Evolutionary conservation across 805 yeast species (phyloP), one percentile per base, ranked within the genome.

Genomic region (Candida broadrunensis): DNA sequence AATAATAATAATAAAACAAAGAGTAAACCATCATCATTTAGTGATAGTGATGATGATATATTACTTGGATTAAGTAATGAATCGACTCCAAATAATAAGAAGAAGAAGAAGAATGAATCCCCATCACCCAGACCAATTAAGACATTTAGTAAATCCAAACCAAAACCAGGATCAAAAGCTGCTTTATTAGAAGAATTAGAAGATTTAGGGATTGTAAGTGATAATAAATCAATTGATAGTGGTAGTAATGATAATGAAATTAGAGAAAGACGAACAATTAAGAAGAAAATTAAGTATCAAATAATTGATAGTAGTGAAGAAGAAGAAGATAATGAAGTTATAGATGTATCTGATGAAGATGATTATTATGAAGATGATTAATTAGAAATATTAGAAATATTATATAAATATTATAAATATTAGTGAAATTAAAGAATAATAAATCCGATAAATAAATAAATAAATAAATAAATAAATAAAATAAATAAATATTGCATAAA

Each of bases 11-110:
- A 39, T 13, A 42, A 26, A 14, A 38, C 24, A 19, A 36, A 14
- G 7, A 29, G 42, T 5, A 37, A 44, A 9, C 35, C 39, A 18
- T 25, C 12, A 35, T 40, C 5, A 37, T 38, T 57, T 65, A 56
- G 60, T 45, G 68, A 64, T 42, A 60, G 64, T 42, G 69, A 63
- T 5, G 71, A 65, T 37, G 66, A 57, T 33, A 46, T 62, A 20
- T 44, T 62, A 3, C 37, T 33, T 34, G 36, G 32, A n/a, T 32
- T 30, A 14, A 37, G 41, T 20, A 31, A 13, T 55, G 55, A 11
- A 12, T 43, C 31, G 26, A 41, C 35, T 25, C 42, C 20, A 6
- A 37, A 25, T 18, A 30, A 38, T n/a, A 25, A 21, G 24, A 7
- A 21, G 6, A 37, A 25, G 24, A 30, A 38, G 17, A 25, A 21